Percentiles rank a stretch among this genome's conserved stretches.
Conservation (phyloP, 1,139 yeast species). For the Spathaspora sp. region DNA sequence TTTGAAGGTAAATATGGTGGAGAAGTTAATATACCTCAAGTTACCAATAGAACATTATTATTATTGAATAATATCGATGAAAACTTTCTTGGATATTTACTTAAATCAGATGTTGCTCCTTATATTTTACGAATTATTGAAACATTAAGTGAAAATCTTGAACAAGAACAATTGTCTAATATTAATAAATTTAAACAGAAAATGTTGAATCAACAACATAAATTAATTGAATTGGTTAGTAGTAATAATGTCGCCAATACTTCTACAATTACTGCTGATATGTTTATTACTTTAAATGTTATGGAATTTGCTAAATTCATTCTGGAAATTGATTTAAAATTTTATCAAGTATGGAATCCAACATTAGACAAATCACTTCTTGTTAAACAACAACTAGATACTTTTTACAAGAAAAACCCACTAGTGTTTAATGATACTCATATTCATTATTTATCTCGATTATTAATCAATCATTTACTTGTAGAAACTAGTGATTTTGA, state of each 20-base stretch:
- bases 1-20: slow-evolving; percentile 24
- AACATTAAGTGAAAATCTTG: slow-evolving; percentile 16
- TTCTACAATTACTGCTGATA: slow-evolving; percentile 32
- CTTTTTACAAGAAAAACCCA: slow-evolving; percentile 44
- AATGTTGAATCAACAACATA: slow-evolving; percentile 37
- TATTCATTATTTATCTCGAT: slow-evolving; percentile 74
- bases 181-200: slow-evolving; percentile 26
- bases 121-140: slow-evolving; percentile 37
- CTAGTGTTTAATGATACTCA: slow-evolving; percentile 63
- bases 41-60: slow-evolving; percentile 43
- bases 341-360: slow-evolving; percentile 72
- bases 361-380: slow-evolving; percentile 49
- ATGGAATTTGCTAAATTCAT: slow-evolving; percentile 55
- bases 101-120: slow-evolving; percentile 43
- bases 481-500: slow-evolving; percentile 39
- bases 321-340: slow-evolving; percentile 56
- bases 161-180: slow-evolving; percentile 10
- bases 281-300: slow-evolving; percentile 46
- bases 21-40: slow-evolving; percentile 19
- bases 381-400: slow-evolving; percentile 17
- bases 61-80: slow-evolving; percentile 32
- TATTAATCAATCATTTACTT: slow-evolving; percentile 72
- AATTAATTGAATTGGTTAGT: slow-evolving; percentile 31
- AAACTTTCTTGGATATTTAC: slow-evolving; percentile 39
- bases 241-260: slow-evolving; percentile 21